These are phyloP conservation scores for Ogataea nonfermentans DNA, from an alignment of 805 yeast species.

Conservation along the genomic window DNA sequence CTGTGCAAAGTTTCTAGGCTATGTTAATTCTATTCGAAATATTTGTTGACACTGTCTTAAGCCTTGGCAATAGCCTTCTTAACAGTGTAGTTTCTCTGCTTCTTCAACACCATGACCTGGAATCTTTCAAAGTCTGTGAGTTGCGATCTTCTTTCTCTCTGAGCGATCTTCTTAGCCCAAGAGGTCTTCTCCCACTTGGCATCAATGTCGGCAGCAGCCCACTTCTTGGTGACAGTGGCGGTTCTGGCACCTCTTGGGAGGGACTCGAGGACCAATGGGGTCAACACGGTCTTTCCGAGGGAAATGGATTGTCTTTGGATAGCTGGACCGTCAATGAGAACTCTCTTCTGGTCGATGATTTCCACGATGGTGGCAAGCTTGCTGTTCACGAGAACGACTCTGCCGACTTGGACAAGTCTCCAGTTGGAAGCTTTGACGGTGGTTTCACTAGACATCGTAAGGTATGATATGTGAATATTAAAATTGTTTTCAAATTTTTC, in stretches of 20 bases:
- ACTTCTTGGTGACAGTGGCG: constrained; percentile 82
- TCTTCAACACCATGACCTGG: constrained; percentile 97
- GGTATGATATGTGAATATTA: constrained; percentile 9
- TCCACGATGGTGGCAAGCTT: constrained; percentile 97
- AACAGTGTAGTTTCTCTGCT: constrained; percentile 94
- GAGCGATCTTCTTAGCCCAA: constrained; percentile 98
- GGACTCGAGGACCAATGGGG: constrained; percentile 81
- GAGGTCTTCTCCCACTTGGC: constrained; percentile 90
- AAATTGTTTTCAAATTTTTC: constrained; percentile 17
- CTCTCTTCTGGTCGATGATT: constrained; percentile 99
- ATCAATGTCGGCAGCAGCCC: constrained; percentile 85
- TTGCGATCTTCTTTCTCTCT: constrained; percentile 88
- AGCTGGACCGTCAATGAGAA: constrained; percentile 94
- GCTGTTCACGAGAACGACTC: constrained; percentile 92
- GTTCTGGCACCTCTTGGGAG: constrained; percentile 96
- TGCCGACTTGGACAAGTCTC: constrained; percentile 99
- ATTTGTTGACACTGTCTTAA: constrained; percentile 39
- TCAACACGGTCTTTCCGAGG: constrained; percentile 85
- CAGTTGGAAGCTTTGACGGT: constrained; percentile 93
- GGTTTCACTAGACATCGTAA: constrained; percentile 47
- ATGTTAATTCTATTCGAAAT: constrained; percentile 14
- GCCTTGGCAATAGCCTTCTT: constrained; percentile 97
- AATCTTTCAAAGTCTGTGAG: constrained; percentile 98
- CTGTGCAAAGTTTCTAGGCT: constrained; percentile 13
- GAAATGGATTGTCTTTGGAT: constrained; percentile 90